Evolutionary conservation across 1,284 basidiomycete genomes (phyloP), one percentile per base, ranked within the genome.

Genomic region (Leccinum subrobustum): DNA sequence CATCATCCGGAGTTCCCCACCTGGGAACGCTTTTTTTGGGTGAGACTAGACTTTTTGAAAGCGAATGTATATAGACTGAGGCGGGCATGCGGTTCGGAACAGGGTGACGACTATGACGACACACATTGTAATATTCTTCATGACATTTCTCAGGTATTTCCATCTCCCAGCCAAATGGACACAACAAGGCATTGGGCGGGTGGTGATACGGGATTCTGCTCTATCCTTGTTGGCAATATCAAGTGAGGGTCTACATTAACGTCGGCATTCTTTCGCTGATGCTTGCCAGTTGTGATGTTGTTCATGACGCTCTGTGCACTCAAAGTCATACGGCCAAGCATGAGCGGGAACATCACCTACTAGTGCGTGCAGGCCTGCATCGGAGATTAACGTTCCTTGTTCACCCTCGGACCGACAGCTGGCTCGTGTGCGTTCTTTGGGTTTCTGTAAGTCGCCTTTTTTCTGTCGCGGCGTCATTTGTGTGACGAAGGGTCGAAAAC

Each of bases 71-170:
- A 11, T 16, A 11, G 33, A 20, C 52, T 52, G 9, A 52, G 20
- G 35, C 20, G 35, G 29, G 5, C 9, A 35, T 20, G 48, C 35
- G 14, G 16, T 62, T 27, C n/a, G 39, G 25, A 27, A 33, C 56
- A 63, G 62, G 25, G 61, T 31, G 12, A 60, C 63, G 44, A 63
- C 62, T 16, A 57, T 64, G 57, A 52, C 55, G 37, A 63, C 39
- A 14, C 57, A 57, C 23, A 27, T 57, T n/a, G 3, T 62, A 4
- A 60, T 64, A 27, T 47, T 64, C 20, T 60, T 64, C 37, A 59
- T 64, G 63, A 59, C 54, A 14, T 60, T 50, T n/a, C 59, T 33
- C 52, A 56, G 56, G 27, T 60, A 52, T 31, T 9, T 63, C 6
- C 18, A 25, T 3, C 55, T 64, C 11, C 61, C 63, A n/a, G 12